Evolutionary conservation across 768 basidiomycete genomes (phyloP).

Genomic region (Lactifluus volemus): DNA sequence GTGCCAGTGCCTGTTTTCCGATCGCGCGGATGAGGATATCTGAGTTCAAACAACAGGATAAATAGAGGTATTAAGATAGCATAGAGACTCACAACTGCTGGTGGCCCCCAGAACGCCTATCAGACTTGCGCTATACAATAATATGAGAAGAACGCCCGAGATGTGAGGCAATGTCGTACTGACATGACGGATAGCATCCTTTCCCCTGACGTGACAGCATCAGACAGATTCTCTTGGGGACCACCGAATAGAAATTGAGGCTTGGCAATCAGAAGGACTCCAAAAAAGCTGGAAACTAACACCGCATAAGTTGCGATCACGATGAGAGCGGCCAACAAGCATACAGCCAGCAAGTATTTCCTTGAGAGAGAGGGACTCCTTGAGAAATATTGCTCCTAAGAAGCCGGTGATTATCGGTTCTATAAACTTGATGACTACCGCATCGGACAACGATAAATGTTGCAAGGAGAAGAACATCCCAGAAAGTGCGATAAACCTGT

Average conservation of each 20-base stretch:
- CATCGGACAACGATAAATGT: conserved; percentile 72
- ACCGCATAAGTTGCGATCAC: background rate
- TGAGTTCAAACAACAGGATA: conserved; percentile 16
- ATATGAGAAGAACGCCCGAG: background rate
- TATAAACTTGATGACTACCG: conserved; percentile 70
- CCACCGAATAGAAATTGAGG: conserved; percentile 65
- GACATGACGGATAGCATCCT: conserved; percentile 56
- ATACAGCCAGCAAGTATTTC: conserved; percentile 49
- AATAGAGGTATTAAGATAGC: background rate
- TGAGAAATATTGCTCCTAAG: conserved; percentile 50
- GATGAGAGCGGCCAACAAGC: conserved; percentile 3
- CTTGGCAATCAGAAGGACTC: conserved; percentile 75
- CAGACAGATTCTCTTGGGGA: background rate
- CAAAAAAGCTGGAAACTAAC: conserved; percentile 55
- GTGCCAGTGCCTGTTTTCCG: conserved; percentile 69
- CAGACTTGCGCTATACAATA: conserved; percentile 42
- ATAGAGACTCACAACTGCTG: conserved; percentile 50
- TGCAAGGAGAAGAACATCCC: conserved; percentile 61
- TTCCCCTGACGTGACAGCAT: conserved; percentile 23
- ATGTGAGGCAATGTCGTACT: conserved; percentile 8
- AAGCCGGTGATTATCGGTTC: conserved; percentile 57
- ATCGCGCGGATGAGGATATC: conserved; percentile 54
- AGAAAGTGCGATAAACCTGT: conserved; percentile 63
- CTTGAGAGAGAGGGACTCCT: conserved; percentile 46
- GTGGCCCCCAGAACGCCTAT: conserved; percentile 58